Base-by-base conservation (phyloP, 2,329 filamentous ascomycete genomes). In the Fusarium duplospermum region DNA sequence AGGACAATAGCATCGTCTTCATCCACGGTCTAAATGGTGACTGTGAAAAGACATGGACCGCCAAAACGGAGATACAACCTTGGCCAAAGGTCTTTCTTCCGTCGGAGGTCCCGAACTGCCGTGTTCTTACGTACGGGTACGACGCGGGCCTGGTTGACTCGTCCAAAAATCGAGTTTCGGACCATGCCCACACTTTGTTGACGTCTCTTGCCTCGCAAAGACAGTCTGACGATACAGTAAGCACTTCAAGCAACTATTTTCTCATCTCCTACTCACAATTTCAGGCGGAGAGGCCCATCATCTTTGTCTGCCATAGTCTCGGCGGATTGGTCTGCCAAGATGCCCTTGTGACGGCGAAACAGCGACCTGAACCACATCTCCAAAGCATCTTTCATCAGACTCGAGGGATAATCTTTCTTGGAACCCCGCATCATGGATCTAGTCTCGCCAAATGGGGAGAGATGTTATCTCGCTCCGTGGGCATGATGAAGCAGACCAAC, bases 241-340 rank as follows among this genome's bases (percentile, higher is more conserved):
- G 52, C 2, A 5, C 5, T 20, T 31, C 4, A 10, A 31, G 3
- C 9, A 6, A 27, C 9, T 13, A 3, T 2, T 7, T 14, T 1
- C 3, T 14, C 24, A 24, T 10, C 10, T 24, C 1, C 14, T 0
- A n/a, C 38, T 68, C 13, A 72, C 13, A 24, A 1, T 0, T 1
- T 2, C 24, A 75, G 73, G 57, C 62, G 13, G 42, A 50, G 0
- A 40, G 74, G 0, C 71, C 74, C 0, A 75, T 76, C 1, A 65
- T 76, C 2, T 76, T 76, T 10, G 13, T 76, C 27, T 75, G 71
- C 1, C 74, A 76, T 11, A 70, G 73, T 20, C 45, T 76, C 1
- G 73, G 73, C 0, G 73, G 73, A 9, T 36, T 76, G 4, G 69
- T 76, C 33, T 76, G 69, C 7, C 66, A 76, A 50, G 74, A 76